phyloP scores from a whole-genome alignment of 805 yeast genomes.

The Myxozyma lipomycoides region DNA sequence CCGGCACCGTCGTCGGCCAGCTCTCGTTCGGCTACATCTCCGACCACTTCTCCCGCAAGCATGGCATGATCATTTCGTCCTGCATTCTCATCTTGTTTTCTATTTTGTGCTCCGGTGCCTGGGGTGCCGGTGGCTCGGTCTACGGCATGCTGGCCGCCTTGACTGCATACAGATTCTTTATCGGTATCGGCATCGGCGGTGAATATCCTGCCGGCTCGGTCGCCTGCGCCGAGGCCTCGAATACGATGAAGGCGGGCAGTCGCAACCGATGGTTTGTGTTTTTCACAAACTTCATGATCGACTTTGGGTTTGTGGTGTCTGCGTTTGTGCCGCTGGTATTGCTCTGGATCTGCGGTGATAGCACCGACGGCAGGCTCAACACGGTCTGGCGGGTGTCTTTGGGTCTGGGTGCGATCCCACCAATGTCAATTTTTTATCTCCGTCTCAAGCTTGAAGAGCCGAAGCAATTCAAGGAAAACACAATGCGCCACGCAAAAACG shows the following conservation, averaged over 20 bases:
- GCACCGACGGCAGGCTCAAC: slow-evolving; percentile 62
- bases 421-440: slow-evolving; percentile 68
- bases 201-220: slow-evolving; percentile 94
- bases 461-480: slow-evolving; percentile 62
- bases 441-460: slow-evolving; percentile 75
- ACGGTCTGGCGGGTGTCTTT: slow-evolving; percentile 90
- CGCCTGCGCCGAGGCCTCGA: slow-evolving; percentile 88
- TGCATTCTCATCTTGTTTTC: slow-evolving; percentile 71
- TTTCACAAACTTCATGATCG: slow-evolving; percentile 88
- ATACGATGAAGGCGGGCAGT: slow-evolving; percentile 68
- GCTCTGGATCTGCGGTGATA: slow-evolving; percentile 71
- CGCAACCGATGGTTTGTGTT: slow-evolving; percentile 86
- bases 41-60: slow-evolving; percentile 74
- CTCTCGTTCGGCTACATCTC: slow-evolving; percentile 73
- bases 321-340: slow-evolving; percentile 83
- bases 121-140: slow-evolving; percentile 72
- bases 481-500: slow-evolving; percentile 54
- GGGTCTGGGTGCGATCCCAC: slow-evolving; percentile 88
- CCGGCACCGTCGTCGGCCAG: slow-evolving; percentile 87
- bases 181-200: slow-evolving; percentile 91
- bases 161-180: slow-evolving; percentile 77
- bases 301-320: slow-evolving; percentile 75
- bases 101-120: slow-evolving; percentile 73
- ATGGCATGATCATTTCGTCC: slow-evolving; percentile 79
- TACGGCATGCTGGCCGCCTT: slow-evolving; percentile 78